These are phyloP conservation scores for Fusarium domesticum DNA, from an alignment of 2,329 filamentous ascomycete species.

Conservation along the genomic window DNA sequence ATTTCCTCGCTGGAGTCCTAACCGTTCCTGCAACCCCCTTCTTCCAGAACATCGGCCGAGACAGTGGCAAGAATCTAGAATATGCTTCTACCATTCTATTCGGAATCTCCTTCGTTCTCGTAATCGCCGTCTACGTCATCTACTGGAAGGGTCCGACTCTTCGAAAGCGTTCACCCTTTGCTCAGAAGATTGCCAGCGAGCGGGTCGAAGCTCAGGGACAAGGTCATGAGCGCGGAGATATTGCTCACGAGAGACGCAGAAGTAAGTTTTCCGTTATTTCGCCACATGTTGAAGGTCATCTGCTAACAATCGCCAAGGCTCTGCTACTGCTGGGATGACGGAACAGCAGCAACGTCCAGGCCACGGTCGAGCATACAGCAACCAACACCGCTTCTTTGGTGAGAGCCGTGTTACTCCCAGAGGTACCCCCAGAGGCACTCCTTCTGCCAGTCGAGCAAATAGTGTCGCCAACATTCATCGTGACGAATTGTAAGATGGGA, in stretches of 20 bases:
- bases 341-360: constrained; percentile 15
- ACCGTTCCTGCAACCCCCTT: constrained; percentile 66
- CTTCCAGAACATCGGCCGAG: constrained; percentile 54
- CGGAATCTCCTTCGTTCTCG: constrained; percentile 58
- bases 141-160: constrained; percentile 63
- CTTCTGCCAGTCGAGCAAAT: constrained; percentile 33
- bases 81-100: constrained; percentile 64
- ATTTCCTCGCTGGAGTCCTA: constrained; percentile 70
- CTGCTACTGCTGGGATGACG: constrained; percentile 12
- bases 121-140: constrained; percentile 62
- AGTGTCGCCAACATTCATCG: constrained; percentile 5
- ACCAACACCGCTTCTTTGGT: constrained; percentile 42
- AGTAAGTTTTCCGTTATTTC: constrained; percentile 30
- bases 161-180: constrained; percentile 61
- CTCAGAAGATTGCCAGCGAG: constrained; percentile 55
- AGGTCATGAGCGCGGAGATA: constrained; percentile 30
- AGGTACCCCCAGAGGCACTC: constrained; percentile 37
- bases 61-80: constrained; percentile 49
- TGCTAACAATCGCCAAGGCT: constrained; percentile 22
- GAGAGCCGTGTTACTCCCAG: constrained; percentile 41
- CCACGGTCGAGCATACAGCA: constrained; percentile 34
- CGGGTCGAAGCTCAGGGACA: constrained; percentile 30
- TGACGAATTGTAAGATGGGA: not conserved
- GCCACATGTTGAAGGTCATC: fast-evolving
- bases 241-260: constrained; percentile 26